phyloP scores from a whole-genome alignment of 2,329 filamentous ascomycete genomes.

The Cytospora piceae region DNA sequence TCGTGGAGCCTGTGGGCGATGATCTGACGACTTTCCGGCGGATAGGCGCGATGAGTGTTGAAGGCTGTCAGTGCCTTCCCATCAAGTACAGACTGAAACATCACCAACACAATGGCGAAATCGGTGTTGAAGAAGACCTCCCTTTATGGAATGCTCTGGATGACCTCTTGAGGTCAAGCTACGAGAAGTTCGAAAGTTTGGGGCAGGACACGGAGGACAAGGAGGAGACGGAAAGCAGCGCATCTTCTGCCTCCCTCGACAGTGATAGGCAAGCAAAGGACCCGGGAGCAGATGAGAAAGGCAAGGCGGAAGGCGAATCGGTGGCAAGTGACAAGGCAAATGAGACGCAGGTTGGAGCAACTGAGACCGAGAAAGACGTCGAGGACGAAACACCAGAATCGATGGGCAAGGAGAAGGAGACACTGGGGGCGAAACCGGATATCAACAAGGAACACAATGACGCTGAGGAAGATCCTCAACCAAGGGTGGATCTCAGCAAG shows the following conservation, averaged over 20 bases:
- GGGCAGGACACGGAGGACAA: neutral
- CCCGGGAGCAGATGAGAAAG: too few species aligned
- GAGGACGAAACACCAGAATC: too few species aligned
- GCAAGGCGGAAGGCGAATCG: too few species aligned
- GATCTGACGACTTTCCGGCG: neutral
- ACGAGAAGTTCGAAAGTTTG: neutral
- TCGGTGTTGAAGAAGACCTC: neutral
- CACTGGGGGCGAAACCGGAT: neutral
- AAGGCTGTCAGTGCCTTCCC: constrained; percentile 2
- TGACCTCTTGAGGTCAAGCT: neutral
- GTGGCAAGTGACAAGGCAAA: too few species aligned
- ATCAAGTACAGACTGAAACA: neutral
- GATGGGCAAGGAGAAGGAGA: too few species aligned
- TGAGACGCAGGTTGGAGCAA: too few species aligned
- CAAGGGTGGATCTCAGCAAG: neutral
- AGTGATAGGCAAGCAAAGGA: too few species aligned
- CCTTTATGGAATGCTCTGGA: neutral
- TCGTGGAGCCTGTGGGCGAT: neutral
- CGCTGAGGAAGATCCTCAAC: too few species aligned
- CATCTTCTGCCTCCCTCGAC: neutral
- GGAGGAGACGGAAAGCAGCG: neutral
- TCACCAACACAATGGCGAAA: neutral
- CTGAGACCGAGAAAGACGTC: too few species aligned
- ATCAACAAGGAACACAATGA: neutral
- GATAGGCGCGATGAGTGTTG: neutral